Conservation (phyloP, 495 filamentous ascomycete species). For the Aspergillus bertholletiae region DNA sequence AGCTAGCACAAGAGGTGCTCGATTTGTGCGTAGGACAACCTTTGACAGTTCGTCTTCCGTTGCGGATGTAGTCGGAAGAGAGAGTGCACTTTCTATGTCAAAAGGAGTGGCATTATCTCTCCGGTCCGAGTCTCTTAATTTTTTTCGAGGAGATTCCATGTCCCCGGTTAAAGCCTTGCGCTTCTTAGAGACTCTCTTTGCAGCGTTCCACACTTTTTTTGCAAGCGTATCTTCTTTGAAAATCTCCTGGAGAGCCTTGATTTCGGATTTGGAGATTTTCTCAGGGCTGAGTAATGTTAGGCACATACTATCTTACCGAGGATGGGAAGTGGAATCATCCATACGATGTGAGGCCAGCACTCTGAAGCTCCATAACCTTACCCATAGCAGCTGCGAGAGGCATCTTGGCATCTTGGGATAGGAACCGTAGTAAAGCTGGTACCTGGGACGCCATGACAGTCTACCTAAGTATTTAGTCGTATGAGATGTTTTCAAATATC, state of each 20-base stretch:
- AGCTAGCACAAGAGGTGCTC: constrained; percentile 76
- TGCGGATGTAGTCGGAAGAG: constrained; percentile 49
- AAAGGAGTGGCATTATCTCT: constrained; percentile 43
- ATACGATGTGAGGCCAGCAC: constrained; percentile 60
- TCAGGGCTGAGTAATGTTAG: constrained; percentile 42
- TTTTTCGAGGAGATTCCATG: constrained; percentile 21
- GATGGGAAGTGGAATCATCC: background rate
- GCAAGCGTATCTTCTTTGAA: constrained; percentile 69
- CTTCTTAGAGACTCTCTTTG: constrained; percentile 66
- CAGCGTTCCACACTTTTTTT: constrained; percentile 56
- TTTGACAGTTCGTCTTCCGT: constrained; percentile 57
- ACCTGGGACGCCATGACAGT: constrained; percentile 42
- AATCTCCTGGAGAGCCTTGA: constrained; percentile 52
- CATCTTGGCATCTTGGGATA: constrained; percentile 69
- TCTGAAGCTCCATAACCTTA: constrained; percentile 64
- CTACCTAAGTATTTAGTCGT: background rate
- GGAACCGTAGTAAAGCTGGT: constrained; percentile 70
- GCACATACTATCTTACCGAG: background rate
- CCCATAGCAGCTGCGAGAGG: constrained; percentile 67
- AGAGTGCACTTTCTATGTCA: constrained; percentile 61
- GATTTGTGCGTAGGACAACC: constrained; percentile 65
- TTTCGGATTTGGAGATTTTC: constrained; percentile 57
- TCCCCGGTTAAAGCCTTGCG: constrained; percentile 31
- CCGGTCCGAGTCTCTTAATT: constrained; percentile 9
- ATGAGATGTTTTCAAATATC: background rate